Conservation (phyloP, 106 monocot genomes). For the Platanthera guangdongensis region DNA sequence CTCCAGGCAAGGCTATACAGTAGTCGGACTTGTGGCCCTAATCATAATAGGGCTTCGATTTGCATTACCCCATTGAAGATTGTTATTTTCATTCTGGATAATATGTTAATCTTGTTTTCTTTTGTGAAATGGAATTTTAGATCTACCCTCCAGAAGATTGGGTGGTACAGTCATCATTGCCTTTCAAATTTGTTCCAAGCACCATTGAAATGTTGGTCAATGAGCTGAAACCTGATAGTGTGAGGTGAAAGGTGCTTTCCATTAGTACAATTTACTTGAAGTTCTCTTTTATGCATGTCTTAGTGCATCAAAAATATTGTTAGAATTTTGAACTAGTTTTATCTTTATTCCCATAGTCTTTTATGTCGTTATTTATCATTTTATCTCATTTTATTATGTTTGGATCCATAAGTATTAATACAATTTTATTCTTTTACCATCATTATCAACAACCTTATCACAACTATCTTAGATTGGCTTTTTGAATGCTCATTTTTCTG, state of each 20-base stretch:
- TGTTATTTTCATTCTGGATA: neutral
- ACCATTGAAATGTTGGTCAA: constrained; percentile 42
- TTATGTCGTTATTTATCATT: neutral
- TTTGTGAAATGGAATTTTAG: constrained; percentile 22
- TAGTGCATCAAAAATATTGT: neutral
- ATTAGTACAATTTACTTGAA: constrained; percentile 5
- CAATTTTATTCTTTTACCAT: neutral
- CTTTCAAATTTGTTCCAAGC: constrained; percentile 59
- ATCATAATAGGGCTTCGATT: neutral
- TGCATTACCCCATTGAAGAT: neutral
- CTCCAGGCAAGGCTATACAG: neutral
- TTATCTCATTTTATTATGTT: neutral
- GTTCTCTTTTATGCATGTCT: neutral
- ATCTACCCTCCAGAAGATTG: constrained; percentile 90
- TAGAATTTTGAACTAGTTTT: neutral
- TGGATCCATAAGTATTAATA: neutral
- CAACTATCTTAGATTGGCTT: too few relatives aligned
- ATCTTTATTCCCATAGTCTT: neutral
- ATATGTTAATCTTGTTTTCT: neutral
- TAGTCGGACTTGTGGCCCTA: neutral
- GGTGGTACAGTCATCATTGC: constrained; percentile 68
- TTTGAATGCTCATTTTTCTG: too few relatives aligned
- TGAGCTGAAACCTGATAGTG: constrained; percentile 46
- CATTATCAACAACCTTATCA: too few relatives aligned
- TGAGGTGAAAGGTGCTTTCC: constrained; percentile 37